Conservation (phyloP, 2,329 filamentous ascomycete genomes). For the Chrysoporthe cubensis region DNA sequence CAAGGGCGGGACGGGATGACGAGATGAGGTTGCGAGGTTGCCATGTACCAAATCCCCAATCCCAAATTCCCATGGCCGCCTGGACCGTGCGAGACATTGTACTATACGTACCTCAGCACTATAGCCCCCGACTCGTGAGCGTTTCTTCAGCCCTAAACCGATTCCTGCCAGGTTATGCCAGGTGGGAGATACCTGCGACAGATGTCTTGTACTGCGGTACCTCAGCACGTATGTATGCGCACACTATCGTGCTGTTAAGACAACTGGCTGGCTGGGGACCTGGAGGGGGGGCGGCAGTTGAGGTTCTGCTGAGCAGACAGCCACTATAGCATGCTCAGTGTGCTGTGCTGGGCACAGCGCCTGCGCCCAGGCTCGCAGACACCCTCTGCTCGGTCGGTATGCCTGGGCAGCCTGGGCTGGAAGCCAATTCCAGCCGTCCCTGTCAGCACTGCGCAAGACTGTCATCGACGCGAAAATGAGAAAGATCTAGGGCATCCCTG, state of each 20-base stretch:
- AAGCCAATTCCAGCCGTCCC: background rate
- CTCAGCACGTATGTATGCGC: background rate
- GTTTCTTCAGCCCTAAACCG: constrained; percentile 15
- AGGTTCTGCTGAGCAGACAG: too few relatives aligned
- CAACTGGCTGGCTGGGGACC: too few relatives aligned
- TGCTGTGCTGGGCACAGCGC: too few relatives aligned
- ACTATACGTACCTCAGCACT: too few relatives aligned
- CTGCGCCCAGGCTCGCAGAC: too few relatives aligned
- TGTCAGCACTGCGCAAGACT: background rate
- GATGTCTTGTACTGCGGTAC: background rate
- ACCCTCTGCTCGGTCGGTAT: too few relatives aligned
- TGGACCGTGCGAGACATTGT: background rate
- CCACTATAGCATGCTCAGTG: too few relatives aligned
- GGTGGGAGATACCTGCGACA: background rate
- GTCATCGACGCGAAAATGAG: background rate
- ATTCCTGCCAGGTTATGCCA: constrained; percentile 7
- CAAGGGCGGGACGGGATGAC: too few relatives aligned
- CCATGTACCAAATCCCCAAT: background rate
- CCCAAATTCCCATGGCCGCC: background rate
- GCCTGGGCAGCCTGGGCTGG: background rate
- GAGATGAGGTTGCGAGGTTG: background rate
- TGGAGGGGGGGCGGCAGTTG: too few relatives aligned
- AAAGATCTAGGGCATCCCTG: background rate
- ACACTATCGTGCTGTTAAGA: background rate
- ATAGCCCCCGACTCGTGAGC: background rate